Evolutionary conservation across 805 yeast genomes (phyloP).

Genomic region (Saccharomycopsis microspora): DNA sequence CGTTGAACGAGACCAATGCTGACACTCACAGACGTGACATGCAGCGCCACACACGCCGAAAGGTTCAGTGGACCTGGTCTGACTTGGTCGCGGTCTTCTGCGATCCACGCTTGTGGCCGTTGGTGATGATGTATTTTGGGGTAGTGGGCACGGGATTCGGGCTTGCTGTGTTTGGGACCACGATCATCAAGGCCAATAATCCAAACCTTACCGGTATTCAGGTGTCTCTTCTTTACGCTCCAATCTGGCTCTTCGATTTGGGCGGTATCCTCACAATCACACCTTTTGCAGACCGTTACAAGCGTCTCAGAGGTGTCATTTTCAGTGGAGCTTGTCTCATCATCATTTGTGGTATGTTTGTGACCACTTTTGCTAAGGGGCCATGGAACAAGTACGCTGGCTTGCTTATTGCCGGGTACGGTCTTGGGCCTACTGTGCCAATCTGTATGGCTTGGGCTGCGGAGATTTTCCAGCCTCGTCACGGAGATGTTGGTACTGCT

Average conservation of each 20-base stretch:
- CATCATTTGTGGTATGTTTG: constrained; percentile 64
- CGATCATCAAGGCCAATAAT: constrained; percentile 56
- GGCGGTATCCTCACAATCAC: constrained; percentile 65
- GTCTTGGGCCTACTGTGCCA: constrained; percentile 87
- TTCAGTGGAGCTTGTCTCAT: constrained; percentile 53
- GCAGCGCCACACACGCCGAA: constrained; percentile 34
- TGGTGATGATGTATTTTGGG: constrained; percentile 82
- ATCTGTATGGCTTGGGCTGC: constrained; percentile 77
- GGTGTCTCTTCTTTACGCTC: constrained; percentile 71
- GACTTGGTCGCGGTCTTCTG: constrained; percentile 44
- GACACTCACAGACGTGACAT: constrained; percentile 50
- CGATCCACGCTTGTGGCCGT: constrained; percentile 69
- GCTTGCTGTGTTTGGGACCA: constrained; percentile 73
- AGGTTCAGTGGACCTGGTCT: constrained; percentile 42
- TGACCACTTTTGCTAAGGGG: constrained; percentile 63
- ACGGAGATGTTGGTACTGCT: constrained; percentile 81
- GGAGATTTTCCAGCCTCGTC: constrained; percentile 55
- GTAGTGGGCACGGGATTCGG: constrained; percentile 91
- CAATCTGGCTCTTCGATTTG: constrained; percentile 82
- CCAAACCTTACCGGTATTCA: constrained; percentile 53
- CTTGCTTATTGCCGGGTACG: constrained; percentile 70
- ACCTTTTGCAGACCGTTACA: constrained; percentile 67
- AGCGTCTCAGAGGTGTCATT: constrained; percentile 44
- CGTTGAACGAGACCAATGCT: constrained; percentile 43
- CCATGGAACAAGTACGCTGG: constrained; percentile 78